These are phyloP conservation scores for Mycena sp. DNA, from an alignment of 1,284 basidiomycete genomes.

Conservation along the genomic window DNA sequence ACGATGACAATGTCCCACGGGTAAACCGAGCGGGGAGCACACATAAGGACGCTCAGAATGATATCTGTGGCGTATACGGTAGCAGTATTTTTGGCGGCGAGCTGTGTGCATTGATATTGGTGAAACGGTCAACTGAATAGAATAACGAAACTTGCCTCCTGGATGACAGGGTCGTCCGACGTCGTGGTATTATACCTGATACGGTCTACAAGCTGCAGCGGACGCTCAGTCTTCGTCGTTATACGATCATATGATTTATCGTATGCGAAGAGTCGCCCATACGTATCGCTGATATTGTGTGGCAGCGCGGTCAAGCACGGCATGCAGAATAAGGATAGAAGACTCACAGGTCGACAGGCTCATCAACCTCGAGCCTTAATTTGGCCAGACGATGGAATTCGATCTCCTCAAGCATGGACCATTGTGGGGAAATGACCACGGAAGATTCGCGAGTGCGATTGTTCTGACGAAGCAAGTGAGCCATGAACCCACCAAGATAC, in stretches of 20 bases:
- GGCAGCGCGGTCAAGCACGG: constrained; percentile 14
- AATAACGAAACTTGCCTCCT: constrained; percentile 63
- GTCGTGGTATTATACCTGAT: constrained; percentile 98
- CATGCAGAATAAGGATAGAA: constrained; percentile 1
- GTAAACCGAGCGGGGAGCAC: constrained; percentile 93
- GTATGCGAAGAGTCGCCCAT: constrained; percentile 93
- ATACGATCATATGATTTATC: constrained; percentile 97
- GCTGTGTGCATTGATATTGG: constrained; percentile 59
- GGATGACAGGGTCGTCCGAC: constrained; percentile 96
- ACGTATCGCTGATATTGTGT: constrained; percentile 73
- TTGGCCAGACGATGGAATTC: constrained; percentile 96
- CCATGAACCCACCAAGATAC: not conserved
- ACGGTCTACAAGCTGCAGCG: constrained; percentile 92
- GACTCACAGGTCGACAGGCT: constrained; percentile 86
- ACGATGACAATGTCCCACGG: constrained; percentile 99
- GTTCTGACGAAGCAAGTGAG: constrained; percentile 57
- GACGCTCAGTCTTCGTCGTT: constrained; percentile 91
- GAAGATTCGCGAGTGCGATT: constrained; percentile 94
- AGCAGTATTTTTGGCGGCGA: constrained; percentile 82
- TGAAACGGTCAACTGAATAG: constrained; percentile 15
- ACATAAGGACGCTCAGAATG: constrained; percentile 97
- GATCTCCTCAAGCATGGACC: constrained; percentile 96
- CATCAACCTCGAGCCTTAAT: constrained; percentile 91
- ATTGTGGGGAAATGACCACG: constrained; percentile 91
- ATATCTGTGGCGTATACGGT: constrained; percentile 95